Percentiles rank a stretch among this genome's conserved stretches.
phyloP scores from a whole-genome alignment of 805 yeast species.

The Starmerella scarabaei region DNA sequence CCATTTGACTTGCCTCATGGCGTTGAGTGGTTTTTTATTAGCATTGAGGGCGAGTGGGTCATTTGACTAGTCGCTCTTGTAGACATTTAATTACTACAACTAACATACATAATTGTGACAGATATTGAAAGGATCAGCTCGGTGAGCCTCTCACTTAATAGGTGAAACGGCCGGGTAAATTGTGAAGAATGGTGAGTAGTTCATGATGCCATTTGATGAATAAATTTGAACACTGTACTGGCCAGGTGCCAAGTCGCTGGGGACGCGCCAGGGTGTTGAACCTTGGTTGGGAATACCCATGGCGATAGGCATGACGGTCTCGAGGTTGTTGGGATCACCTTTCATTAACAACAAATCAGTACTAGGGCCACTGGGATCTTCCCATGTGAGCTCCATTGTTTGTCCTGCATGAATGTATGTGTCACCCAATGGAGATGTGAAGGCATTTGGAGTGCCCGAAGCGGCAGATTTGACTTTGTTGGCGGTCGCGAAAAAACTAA shows the following conservation, averaged over 20 bases:
- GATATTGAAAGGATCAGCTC: too few species aligned
- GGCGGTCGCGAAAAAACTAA: conserved; percentile 5
- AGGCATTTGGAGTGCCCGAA: conserved; percentile 5
- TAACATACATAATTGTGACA: too few species aligned
- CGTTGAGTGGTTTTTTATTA: conserved; percentile 24
- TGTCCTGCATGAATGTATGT: conserved; percentile 23
- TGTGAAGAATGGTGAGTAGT: conserved; percentile 25
- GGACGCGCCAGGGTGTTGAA: conserved; percentile 23
- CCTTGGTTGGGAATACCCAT: conserved; percentile 24
- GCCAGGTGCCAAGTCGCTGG: conserved; percentile 14
- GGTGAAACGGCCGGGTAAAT: conserved; percentile 14
- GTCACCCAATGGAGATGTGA: conserved; percentile 13
- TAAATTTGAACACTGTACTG: conserved; percentile 13
- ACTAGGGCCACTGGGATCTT: conserved; percentile 18
- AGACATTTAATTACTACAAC: too few species aligned
- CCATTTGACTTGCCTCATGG: conserved; percentile 58
- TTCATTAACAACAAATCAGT: conserved; percentile 21
- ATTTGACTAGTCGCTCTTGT: conserved; percentile 1
- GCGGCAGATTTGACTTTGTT: conserved; percentile 8
- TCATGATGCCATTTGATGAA: conserved; percentile 20
- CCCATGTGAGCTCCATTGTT: conserved; percentile 24
- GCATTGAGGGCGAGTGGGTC: conserved; percentile 18
- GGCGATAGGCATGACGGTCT: conserved; percentile 22
- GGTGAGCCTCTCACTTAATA: not conserved
- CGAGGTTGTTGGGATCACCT: conserved; percentile 23